Base-by-base conservation (phyloP, 495 filamentous ascomycete genomes). In the Entonaema liquescens region DNA sequence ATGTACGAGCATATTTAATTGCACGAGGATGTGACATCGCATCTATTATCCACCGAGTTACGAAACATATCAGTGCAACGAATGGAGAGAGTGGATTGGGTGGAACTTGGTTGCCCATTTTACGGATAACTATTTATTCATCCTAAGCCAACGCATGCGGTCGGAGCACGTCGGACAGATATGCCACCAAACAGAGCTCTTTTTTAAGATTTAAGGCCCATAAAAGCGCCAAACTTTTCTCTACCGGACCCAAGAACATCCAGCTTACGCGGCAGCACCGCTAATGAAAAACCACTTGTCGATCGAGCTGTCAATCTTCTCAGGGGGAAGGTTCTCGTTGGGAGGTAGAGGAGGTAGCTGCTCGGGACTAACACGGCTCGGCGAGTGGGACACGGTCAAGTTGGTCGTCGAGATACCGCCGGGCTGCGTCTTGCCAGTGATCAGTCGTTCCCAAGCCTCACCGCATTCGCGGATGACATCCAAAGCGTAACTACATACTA, bases 271-370 rank as follows among this genome's bases (percentile, higher is more conserved):
- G 74, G 95, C 92, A 80, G 95, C 95, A 79, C 95, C 95, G 79
- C 95, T 98, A 83, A 99, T 99, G 88, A 97, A 99, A 90, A 99
- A 99, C 95, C 96, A 99, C 88, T 99, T 99, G 89, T 99, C 95
- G 78, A 98, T 97, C 84, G 90, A 95, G 74, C 90, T 89, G 79
- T 99, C 95, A 73, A 98, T 97, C 66, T 94, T 92, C 61, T 92
- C 95, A 61, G 95, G 92, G 19, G 85, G 78, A 15, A 94, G 84
- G 72, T 95, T 89, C 86, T 98, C 87, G 77, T 88, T 83, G 62
- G 85, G 81, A 58, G 93, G 92, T 38, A 97, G 88, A 65, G 86
- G 87, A 53, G 90, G 87, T 62, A 96, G 82, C 80, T 89, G 83
- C 73, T 81, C 80, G 55, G 85, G 81, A 60, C 87, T 84, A 70